Percentiles rank a stretch among this genome's conserved stretches.
phyloP scores from a whole-genome alignment of 2,329 filamentous ascomycete genomes.

The Helminthosporium solani region DNA sequence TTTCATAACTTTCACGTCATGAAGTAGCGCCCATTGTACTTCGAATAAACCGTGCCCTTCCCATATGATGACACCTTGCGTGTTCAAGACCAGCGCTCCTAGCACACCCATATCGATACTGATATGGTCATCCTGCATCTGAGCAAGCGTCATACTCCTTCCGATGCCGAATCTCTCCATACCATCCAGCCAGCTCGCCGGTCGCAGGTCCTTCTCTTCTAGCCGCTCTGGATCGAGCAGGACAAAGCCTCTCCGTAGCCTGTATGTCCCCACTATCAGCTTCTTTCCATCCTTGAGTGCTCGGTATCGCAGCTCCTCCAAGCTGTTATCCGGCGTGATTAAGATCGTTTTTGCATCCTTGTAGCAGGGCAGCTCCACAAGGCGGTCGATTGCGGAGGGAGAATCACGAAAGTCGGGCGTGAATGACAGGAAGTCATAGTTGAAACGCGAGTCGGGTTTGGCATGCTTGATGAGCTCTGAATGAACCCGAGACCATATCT shows the following conservation, averaged over 20 bases:
- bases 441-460: conserved; percentile 47
- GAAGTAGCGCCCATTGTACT: conserved; percentile 47
- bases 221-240: conserved; percentile 43
- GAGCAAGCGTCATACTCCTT: conserved; percentile 33
- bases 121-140: conserved; percentile 34
- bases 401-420: conserved; percentile 48
- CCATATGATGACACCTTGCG: conserved; percentile 43
- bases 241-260: conserved; percentile 46
- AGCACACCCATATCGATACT: conserved; percentile 43
- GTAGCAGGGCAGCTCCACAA: conserved; percentile 39
- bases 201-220: conserved; percentile 23
- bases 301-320: conserved; percentile 44
- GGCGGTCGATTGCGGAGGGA: conserved; percentile 30
- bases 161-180: conserved; percentile 47
- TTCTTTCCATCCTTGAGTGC: conserved; percentile 46
- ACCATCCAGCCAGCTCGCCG: conserved; percentile 46
- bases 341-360: conserved; percentile 36
- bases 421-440: conserved; percentile 47
- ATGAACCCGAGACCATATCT: conserved; percentile 37
- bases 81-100: conserved; percentile 45
- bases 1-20: conserved; percentile 33
- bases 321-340: conserved; percentile 48
- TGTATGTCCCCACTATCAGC: conserved; percentile 46
- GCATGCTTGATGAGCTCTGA: conserved; percentile 42
- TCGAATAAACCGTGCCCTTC: conserved; percentile 48